These are phyloP conservation scores for Rhizopogon parksii DNA, from an alignment of 1,284 basidiomycete genomes.

Conservation along the genomic window DNA sequence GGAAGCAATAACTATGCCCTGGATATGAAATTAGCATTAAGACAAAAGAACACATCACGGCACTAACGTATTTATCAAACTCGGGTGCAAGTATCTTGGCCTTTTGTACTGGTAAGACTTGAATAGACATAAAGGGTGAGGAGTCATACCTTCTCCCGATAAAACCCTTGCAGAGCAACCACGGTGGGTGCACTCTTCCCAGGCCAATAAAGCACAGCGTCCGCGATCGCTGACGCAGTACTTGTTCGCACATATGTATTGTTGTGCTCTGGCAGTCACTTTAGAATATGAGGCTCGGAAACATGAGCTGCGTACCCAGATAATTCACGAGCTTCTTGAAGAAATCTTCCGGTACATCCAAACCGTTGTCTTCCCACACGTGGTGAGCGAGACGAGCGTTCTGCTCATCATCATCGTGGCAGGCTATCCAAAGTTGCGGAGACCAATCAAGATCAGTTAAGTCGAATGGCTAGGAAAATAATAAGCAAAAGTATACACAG, in stretches of 20 bases:
- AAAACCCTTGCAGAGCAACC: constrained; percentile 59
- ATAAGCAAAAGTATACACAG: constrained; percentile 3
- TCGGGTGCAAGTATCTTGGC: constrained; percentile 85
- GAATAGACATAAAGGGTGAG: constrained; percentile 5
- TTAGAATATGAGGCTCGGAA: not conserved
- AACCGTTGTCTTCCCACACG: constrained; percentile 94
- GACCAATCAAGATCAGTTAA: constrained; percentile 93
- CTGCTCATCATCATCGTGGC: constrained; percentile 89
- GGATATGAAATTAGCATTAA: constrained; percentile 3
- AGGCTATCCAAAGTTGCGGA: constrained; percentile 82
- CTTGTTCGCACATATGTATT: constrained; percentile 77
- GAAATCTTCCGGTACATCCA: constrained; percentile 81
- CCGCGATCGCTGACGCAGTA: constrained; percentile 71
- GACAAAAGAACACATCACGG: not conserved
- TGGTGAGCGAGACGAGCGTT: constrained; percentile 79
- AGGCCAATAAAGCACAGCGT: constrained; percentile 72
- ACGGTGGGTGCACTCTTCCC: constrained; percentile 49
- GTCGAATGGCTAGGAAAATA: constrained; percentile 71
- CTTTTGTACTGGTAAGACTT: constrained; percentile 28
- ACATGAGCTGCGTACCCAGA: constrained; percentile 48
- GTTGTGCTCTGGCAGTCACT: constrained; percentile 56
- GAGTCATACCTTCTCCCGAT: constrained; percentile 69
- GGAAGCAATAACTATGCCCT: constrained; percentile 92
- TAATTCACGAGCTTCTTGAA: constrained; percentile 58
- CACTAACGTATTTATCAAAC: constrained; percentile 78